Base-by-base conservation (phyloP, 495 filamentous ascomycete genomes). In the Cudoniella acicularis region DNA sequence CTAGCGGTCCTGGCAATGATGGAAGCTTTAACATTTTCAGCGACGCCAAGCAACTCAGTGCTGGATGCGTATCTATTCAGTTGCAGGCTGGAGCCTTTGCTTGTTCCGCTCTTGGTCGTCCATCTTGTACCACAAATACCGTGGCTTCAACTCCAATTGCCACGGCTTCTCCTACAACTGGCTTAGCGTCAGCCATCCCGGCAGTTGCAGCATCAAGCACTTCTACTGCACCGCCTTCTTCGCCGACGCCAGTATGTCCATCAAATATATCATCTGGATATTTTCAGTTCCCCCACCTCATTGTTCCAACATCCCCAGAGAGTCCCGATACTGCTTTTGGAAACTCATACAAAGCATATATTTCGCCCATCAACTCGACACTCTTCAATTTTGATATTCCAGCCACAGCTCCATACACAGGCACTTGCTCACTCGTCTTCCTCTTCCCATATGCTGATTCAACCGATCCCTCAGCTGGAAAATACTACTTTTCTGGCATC, bases 301-400 rank as follows among this genome's bases (percentile, higher is more conserved):
- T 90, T 59, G 67, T 90, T 24, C 83, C 83, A 1, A 71, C 90
- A 45, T 77, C 86, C 74, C 80, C 79, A 3, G 65, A 75, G n/a
- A 60, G 72, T 30, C 83, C 86, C 2, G 64, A 78, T 62, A 69
- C 58, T 0, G 74, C 85, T 2, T 64, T 69, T 16, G 85, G 84
- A 9, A 84, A 79, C 13, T 73, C 72, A 0, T 77, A 71, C 67
- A 81, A 79, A 56, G 85, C 84, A 36, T 73, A 77, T 6, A 71
- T 88, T 25, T 77, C 76, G 2, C 64, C 76, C 2, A 79, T 75
- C 22, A 70, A 83, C 57, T 86, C 85, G 30, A 79, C 76, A 17
- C 69, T 85, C 46, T 90, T 88, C 79, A 86, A 85, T 70, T 90
- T 90, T 71, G 84, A 87, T 66, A 79, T 90, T 43, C 84, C 83